Evolutionary conservation across 495 filamentous ascomycete genomes (phyloP), one percentile per base, ranked within the genome.

Genomic region (Neurospora sp.): DNA sequence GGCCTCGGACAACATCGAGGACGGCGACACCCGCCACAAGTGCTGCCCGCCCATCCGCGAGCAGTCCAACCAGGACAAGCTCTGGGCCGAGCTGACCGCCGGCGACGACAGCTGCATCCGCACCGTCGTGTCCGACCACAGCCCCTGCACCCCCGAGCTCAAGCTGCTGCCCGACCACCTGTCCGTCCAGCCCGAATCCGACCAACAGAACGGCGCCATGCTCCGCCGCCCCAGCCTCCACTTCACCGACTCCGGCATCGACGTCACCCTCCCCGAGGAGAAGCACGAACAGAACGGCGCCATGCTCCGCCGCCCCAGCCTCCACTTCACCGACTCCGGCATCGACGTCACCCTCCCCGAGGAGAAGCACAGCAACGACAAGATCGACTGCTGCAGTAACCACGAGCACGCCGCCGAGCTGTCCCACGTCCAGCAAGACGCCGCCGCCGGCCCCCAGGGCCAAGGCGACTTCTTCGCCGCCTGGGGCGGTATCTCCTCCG

Each of bases 41-140:
- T 99, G 96, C 86, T 99, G 96, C 81, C 96, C 96, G 12, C 96
- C 96, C 0, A 98, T 99, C 81, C 92, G 96, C 31, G 88, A 87
- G 37, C 88, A 92, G 75, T 78, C 87, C 20, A 99, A 99, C 85
- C 94, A 95, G 76, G 92, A 97, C 76, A 88, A 89, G 37, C 88
- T 99, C 2, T 99, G 96, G 96, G 88, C 88, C 8, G 94, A 97
- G 78, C 82, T 98, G 9, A 83, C 87, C 71, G 84, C 87, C 73
- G 54, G 54, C 7, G 84, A 86, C 0, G 89, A 94, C 76, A 90
- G 91, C 48, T 92, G 96, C 77, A 94, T 99, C 81, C 89, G 91
- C 80, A 98, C 96, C 0, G 89, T 99, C 31, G 96, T 99, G n/a
- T 95, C 92, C 1, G 96, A 99, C 78, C 96, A 99, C 85, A 95